Percentiles rank a stretch among this genome's conserved stretches.
These are phyloP conservation scores for Malassezia caprae DNA, from an alignment of 1,284 basidiomycete species.

Conservation along the genomic window DNA sequence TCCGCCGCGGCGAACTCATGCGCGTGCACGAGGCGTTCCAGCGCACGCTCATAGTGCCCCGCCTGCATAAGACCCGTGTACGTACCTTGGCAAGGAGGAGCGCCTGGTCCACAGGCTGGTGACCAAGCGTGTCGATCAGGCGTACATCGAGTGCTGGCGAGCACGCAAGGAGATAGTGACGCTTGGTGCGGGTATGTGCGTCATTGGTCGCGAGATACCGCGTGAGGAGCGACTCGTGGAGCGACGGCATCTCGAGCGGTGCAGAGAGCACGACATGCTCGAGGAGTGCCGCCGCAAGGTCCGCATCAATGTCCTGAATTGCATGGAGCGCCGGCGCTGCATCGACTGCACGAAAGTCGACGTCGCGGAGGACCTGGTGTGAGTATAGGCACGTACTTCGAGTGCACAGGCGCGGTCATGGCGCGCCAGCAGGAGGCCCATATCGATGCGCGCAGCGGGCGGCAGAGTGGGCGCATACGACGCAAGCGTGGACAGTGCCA, in stretches of 20 bases:
- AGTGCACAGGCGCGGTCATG: slow-evolving; percentile 30
- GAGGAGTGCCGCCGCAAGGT: slow-evolving; percentile 31
- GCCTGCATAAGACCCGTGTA: background rate
- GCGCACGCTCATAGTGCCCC: slow-evolving; percentile 24
- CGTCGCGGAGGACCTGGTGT: background rate
- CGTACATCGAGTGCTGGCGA: slow-evolving; percentile 23
- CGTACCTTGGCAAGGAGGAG: slow-evolving; percentile 29
- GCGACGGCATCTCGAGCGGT: slow-evolving; percentile 20
- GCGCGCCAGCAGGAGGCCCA: slow-evolving; percentile 32
- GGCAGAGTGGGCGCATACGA: background rate
- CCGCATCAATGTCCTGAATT: slow-evolving; percentile 22
- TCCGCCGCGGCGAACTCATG: slow-evolving; percentile 35
- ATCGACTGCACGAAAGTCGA: background rate
- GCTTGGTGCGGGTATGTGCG: slow-evolving; percentile 25
- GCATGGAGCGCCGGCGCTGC: slow-evolving; percentile 17
- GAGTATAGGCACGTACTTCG: slow-evolving; percentile 6
- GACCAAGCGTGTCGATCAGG: slow-evolving; percentile 11
- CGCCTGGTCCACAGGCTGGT: slow-evolving; percentile 26
- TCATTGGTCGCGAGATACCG: background rate
- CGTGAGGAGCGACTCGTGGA: slow-evolving; percentile 23
- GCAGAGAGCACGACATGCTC: slow-evolving; percentile 33
- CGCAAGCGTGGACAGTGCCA: slow-evolving; percentile 18
- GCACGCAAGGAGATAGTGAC: slow-evolving; percentile 31
- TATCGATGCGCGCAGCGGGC: slow-evolving; percentile 10
- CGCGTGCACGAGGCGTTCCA: slow-evolving; percentile 26